phyloP scores from a whole-genome alignment of 192 early-diverging fungal genomes.

The Rhizoclosmatium sp. region DNA sequence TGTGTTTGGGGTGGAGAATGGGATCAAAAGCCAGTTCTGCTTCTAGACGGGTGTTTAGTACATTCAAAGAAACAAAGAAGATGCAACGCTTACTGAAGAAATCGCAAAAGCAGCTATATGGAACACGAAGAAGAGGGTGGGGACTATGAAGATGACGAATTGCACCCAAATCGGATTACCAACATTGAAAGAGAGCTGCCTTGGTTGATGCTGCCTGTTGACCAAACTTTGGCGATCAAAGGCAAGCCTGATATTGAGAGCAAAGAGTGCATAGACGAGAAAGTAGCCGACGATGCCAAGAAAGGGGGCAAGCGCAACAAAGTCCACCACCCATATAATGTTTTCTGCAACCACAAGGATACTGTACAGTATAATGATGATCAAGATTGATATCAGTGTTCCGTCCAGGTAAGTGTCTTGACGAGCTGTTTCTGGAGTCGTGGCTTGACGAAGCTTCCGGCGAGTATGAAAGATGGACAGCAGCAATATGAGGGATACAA shows the following conservation, averaged over 20 bases:
- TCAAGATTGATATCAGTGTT: neutral
- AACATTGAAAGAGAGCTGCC: neutral
- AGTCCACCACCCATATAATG: neutral
- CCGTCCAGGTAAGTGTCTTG: neutral
- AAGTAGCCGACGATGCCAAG: neutral
- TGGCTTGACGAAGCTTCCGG: neutral
- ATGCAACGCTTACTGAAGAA: neutral
- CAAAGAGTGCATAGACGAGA: neutral
- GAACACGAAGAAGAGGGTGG: neutral
- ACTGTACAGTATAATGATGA: neutral
- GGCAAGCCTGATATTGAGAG: neutral
- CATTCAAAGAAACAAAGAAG: neutral
- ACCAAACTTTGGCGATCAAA: neutral
- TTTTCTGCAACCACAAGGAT: neutral
- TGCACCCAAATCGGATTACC: neutral
- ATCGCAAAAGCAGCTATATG: neutral
- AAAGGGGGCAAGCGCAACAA: neutral
- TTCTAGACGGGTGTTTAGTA: neutral
- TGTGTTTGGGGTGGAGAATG: neutral
- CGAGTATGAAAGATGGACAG: neutral
- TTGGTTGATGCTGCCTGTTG: neutral
- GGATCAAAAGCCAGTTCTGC: slow-evolving; percentile 1
- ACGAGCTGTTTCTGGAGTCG: neutral
- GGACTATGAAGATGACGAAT: neutral
- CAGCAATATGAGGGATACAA: neutral